These are phyloP conservation scores for Inonotus hispidus DNA, from an alignment of 1,284 basidiomycete species.

Conservation along the genomic window DNA sequence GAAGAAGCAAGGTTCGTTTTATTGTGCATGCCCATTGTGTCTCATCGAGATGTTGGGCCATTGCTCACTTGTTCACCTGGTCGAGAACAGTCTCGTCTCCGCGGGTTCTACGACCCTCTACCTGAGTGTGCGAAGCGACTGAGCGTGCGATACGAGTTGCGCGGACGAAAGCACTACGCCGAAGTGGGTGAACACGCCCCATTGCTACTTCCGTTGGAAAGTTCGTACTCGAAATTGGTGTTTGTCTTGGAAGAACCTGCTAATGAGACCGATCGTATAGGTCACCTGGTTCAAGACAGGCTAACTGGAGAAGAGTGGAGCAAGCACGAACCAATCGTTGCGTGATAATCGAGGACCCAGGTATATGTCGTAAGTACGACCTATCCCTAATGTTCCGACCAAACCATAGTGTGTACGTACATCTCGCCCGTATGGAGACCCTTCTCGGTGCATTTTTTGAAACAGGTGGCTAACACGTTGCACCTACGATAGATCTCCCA, in stretches of 20 bases:
- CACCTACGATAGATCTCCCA: not conserved
- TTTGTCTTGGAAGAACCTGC: not conserved
- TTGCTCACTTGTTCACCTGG: not conserved
- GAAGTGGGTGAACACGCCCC: slow-evolving; percentile 36
- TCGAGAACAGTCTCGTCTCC: slow-evolving; percentile 25
- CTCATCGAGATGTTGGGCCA: not conserved
- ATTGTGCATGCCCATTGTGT: slow-evolving; percentile 19
- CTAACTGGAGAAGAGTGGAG: too few species aligned
- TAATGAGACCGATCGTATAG: not conserved
- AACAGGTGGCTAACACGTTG: not conserved
- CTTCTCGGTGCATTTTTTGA: not conserved
- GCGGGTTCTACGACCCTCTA: slow-evolving; percentile 36
- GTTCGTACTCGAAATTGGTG: not conserved
- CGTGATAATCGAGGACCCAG: too few species aligned
- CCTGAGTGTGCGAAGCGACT: slow-evolving; percentile 38
- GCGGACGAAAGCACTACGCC: slow-evolving; percentile 39
- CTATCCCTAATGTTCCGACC: not conserved
- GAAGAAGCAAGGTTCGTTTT: slow-evolving; percentile 37
- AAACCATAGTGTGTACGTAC: not conserved
- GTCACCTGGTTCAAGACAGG: not conserved
- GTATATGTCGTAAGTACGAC: too few species aligned
- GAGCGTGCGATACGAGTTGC: slow-evolving; percentile 43
- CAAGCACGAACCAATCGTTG: too few species aligned
- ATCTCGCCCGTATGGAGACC: not conserved
- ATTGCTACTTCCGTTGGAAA: slow-evolving; percentile 42